These are phyloP conservation scores for Candida nanaspora DNA, from an alignment of 805 yeast genomes.

Conservation along the genomic window DNA sequence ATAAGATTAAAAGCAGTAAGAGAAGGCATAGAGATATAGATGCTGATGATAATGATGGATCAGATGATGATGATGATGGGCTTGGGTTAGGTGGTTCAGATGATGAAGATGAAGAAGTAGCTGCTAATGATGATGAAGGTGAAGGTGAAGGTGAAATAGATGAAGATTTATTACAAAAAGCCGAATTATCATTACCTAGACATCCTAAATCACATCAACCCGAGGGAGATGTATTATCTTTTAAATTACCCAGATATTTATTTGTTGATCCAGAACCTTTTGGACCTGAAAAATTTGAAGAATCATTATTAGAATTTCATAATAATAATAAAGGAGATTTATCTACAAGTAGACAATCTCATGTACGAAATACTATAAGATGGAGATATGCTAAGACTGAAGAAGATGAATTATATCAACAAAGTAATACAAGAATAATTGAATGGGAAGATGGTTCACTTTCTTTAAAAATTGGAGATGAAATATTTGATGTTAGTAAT, in stretches of 20 bases:
- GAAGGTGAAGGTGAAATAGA: slow-evolving; percentile 29
- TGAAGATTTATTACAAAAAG: slow-evolving; percentile 24
- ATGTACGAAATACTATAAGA: slow-evolving; percentile 68
- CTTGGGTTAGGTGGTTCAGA: slow-evolving; percentile 20
- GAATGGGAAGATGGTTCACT: slow-evolving; percentile 93
- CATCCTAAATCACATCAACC: slow-evolving; percentile 40
- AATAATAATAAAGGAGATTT: slow-evolving; percentile 27
- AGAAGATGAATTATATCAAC: slow-evolving; percentile 68
- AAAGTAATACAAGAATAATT: slow-evolving; percentile 82
- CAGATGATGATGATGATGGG: slow-evolving; percentile 16
- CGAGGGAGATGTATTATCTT: slow-evolving; percentile 26
- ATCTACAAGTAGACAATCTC: slow-evolving; percentile 42
- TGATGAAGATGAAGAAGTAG: slow-evolving; percentile 29
- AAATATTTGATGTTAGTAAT: slow-evolving; percentile 70
- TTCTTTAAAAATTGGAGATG: slow-evolving; percentile 82
- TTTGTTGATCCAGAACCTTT: slow-evolving; percentile 82
- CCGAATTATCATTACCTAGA: slow-evolving; percentile 39
- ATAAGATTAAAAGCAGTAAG: slow-evolving; percentile 33
- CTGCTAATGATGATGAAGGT: slow-evolving; percentile 25
- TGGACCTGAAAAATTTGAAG: slow-evolving; percentile 49
- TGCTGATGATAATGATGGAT: slow-evolving; percentile 17
- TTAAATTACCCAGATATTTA: slow-evolving; percentile 77
- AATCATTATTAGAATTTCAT: slow-evolving; percentile 42
- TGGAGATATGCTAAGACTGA: slow-evolving; percentile 86
- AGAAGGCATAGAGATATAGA: slow-evolving; percentile 19